Conservation (phyloP, 129 eudicot genomes). For the Kitagawia praeruptora region DNA sequence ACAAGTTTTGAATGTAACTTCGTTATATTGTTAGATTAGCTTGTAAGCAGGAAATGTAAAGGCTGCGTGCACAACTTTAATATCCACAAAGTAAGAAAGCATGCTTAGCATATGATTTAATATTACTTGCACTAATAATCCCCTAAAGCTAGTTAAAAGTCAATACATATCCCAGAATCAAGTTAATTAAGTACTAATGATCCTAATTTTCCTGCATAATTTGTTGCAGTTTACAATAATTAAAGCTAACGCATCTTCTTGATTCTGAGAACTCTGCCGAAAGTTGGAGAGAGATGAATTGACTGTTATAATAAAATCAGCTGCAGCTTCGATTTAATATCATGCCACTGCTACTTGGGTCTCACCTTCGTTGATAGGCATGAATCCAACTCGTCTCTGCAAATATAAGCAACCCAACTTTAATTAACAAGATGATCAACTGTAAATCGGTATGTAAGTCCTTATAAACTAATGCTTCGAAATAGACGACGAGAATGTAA, state of each 20-base stretch:
- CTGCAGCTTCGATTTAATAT: neutral
- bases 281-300: neutral
- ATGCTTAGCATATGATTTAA: neutral
- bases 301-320: neutral
- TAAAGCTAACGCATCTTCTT: neutral
- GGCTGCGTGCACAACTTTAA: neutral
- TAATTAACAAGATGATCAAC: neutral
- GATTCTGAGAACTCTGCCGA: neutral
- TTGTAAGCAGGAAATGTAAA: neutral
- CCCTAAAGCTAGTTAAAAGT: neutral
- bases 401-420: neutral
- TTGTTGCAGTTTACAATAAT: neutral
- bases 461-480: too few relatives aligned
- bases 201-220: neutral
- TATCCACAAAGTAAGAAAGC: neutral
- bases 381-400: slow-evolving; percentile 68
- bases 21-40: neutral
- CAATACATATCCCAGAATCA: neutral
- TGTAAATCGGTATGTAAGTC: too few relatives aligned
- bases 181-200: neutral
- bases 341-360: slow-evolving; percentile 25
- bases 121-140: neutral
- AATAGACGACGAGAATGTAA: too few relatives aligned
- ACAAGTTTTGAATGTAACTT: neutral
- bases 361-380: slow-evolving; percentile 38